Conservation (phyloP, 148 eudicot genomes). For the Rhododendron ovatum region DNA sequence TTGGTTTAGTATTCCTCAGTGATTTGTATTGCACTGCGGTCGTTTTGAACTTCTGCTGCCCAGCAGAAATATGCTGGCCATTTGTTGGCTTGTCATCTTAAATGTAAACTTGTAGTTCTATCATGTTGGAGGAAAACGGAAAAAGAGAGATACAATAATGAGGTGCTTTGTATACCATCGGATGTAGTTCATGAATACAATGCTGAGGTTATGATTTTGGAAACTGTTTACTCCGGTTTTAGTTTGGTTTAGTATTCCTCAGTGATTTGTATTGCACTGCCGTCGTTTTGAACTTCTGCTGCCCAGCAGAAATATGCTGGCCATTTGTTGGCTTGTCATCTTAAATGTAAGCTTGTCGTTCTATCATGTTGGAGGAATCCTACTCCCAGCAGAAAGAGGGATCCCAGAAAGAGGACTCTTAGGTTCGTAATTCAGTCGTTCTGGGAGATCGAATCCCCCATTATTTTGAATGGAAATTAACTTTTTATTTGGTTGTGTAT, state of each 20-base stretch:
- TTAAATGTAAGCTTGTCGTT: too few relatives aligned
- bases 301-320: too few relatives aligned
- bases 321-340: too few relatives aligned
- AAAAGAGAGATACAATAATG: neutral
- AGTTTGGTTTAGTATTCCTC: neutral
- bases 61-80: neutral
- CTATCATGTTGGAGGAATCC: too few relatives aligned
- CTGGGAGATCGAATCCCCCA: neutral
- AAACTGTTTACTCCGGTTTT: neutral
- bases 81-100: neutral
- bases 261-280: neutral
- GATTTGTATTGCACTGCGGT: neutral
- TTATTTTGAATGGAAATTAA: neutral
- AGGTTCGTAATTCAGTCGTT: neutral
- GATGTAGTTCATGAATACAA: neutral
- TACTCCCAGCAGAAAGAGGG: neutral
- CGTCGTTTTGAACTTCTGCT: neutral
- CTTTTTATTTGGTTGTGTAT: neutral
- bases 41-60: neutral
- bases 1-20: neutral
- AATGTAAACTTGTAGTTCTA: slow-evolving; percentile 5
- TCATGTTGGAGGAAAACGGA: neutral
- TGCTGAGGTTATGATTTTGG: neutral
- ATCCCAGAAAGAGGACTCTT: too few relatives aligned
- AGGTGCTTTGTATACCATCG: neutral